Percentiles rank a stretch among this genome's conserved stretches.
Evolutionary conservation across 306 rosid genomes (phyloP).

Genomic region (Begonia masoniana): DNA sequence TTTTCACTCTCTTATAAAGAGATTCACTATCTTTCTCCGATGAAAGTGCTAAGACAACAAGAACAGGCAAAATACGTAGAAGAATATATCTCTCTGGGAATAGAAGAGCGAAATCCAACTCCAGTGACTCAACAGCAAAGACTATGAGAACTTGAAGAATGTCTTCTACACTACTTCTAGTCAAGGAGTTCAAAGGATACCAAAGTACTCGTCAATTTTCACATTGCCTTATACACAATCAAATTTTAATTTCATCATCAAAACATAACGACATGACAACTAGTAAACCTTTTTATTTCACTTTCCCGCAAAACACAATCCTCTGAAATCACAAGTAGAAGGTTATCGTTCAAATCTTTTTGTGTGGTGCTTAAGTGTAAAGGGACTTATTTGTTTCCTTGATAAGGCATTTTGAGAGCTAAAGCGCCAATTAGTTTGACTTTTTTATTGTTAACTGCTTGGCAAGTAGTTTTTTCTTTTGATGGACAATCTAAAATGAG

Average conservation of each 20-base stretch:
- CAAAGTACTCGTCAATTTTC: neutral
- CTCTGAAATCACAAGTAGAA: no score
- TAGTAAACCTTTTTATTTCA: no score
- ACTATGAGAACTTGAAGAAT: constrained; percentile 96
- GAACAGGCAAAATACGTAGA: constrained; percentile 86
- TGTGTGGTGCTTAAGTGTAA: no score
- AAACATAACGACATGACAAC: neutral
- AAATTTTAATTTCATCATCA: neutral
- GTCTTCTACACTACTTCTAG: constrained; percentile 78
- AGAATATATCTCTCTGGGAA: constrained; percentile 90
- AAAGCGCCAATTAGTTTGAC: no score
- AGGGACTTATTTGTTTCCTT: no score
- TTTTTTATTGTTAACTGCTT: no score
- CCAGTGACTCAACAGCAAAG: constrained; percentile 88
- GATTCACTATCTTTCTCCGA: constrained; percentile 99
- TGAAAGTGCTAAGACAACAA: constrained; percentile 80
- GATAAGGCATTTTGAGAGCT: no score
- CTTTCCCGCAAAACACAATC: no score
- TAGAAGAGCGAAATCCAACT: constrained; percentile 87
- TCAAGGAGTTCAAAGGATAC: constrained; percentile 47
- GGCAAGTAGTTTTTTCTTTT: no score
- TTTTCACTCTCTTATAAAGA: constrained; percentile 93
- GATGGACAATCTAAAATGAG: no score
- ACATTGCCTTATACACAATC: no score
- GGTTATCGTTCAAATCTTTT: no score